These are phyloP conservation scores for Euptelea pleiosperma DNA, from an alignment of 164 flowering plant genomes.

Conservation along the genomic window DNA sequence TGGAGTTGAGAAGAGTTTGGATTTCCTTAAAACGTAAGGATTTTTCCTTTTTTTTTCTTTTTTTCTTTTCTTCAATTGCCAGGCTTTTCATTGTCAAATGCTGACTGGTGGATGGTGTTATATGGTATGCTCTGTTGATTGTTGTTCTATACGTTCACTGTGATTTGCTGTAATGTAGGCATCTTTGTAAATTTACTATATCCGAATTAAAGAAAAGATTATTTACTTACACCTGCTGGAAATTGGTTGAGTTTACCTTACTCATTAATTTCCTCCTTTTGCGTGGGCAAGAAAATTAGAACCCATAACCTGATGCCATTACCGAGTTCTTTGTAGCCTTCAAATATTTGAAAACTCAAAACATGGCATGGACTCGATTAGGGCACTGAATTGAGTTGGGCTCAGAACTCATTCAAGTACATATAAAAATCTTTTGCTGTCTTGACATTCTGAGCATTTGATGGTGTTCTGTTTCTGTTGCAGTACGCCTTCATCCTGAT, in stretches of 20 bases:
- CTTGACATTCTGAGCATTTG: too few species aligned
- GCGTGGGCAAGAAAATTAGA: too few species aligned
- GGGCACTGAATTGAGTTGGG: too few species aligned
- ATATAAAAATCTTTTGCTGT: too few species aligned
- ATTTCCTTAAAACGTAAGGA: slow-evolving; percentile 83
- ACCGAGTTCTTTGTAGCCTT: too few species aligned
- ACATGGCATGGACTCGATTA: too few species aligned
- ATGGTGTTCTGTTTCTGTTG: too few species aligned
- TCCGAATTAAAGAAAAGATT: not conserved
- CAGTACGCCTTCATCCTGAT: too few species aligned
- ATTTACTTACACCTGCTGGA: not conserved
- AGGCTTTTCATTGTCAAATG: not conserved
- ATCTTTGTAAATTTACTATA: not conserved
- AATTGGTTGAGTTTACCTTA: not conserved
- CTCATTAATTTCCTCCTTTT: not conserved
- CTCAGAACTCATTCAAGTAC: too few species aligned
- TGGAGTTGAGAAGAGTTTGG: slow-evolving; percentile 98
- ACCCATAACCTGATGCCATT: too few species aligned
- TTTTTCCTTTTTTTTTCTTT: too few species aligned
- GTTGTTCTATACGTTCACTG: not conserved
- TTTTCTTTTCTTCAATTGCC: not conserved
- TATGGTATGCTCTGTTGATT: not conserved
- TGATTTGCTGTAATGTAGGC: not conserved
- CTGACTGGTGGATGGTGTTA: not conserved
- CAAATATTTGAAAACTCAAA: too few species aligned